Conservation (phyloP, 2,329 filamentous ascomycete species). For the Fusarium scirpi region DNA sequence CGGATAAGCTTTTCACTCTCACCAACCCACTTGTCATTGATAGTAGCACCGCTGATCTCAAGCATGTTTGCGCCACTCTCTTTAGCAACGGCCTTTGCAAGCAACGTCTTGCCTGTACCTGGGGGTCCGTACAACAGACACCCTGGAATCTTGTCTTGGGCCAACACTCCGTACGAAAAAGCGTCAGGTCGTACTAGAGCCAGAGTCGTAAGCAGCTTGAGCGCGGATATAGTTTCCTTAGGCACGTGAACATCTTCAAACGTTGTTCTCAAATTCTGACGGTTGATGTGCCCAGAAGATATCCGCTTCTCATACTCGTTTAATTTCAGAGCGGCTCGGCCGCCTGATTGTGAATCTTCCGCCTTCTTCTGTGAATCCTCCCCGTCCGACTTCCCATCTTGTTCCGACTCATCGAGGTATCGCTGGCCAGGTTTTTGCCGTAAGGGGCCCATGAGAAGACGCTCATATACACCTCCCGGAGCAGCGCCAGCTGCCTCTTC, state of each 20-base stretch:
- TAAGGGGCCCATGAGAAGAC: constrained; percentile 51
- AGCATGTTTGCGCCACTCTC: constrained; percentile 79
- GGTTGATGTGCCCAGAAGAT: constrained; percentile 83
- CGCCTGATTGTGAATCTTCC: constrained; percentile 48
- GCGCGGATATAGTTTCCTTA: constrained; percentile 82
- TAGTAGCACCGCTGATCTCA: constrained; percentile 88
- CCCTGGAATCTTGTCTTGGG: constrained; percentile 90
- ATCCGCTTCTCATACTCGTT: constrained; percentile 87
- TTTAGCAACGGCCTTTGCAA: constrained; percentile 77
- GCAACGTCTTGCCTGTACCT: constrained; percentile 79
- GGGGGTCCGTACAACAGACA: constrained; percentile 90
- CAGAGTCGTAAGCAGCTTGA: constrained; percentile 89
- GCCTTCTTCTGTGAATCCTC: constrained; percentile 47
- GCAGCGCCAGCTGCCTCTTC: constrained; percentile 37
- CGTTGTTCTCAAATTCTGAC: constrained; percentile 83
- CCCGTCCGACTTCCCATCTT: constrained; percentile 38
- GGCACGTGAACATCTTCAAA: constrained; percentile 90
- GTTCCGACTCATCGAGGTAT: constrained; percentile 48
- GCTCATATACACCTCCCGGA: constrained; percentile 47
- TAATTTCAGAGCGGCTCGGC: constrained; percentile 57
- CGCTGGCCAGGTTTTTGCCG: constrained; percentile 49
- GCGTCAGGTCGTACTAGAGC: constrained; percentile 90
- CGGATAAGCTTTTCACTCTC: constrained; percentile 97
- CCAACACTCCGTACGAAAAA: constrained; percentile 95
- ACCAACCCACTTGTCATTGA: constrained; percentile 97